Conservation (phyloP, 179 eudicot genomes). For the Camellia oleifera region DNA sequence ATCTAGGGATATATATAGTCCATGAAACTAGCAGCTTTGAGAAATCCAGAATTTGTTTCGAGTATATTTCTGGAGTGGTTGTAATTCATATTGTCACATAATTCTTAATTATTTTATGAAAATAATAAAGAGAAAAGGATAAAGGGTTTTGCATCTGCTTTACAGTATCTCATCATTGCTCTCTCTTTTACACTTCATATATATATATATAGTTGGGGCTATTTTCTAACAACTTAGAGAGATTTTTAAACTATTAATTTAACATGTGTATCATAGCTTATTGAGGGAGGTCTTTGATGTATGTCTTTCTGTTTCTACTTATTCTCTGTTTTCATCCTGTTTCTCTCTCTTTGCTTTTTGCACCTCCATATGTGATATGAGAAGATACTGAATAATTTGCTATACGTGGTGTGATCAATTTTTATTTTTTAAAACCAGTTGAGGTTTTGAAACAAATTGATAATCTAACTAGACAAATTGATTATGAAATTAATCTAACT, state of each 20-base stretch:
- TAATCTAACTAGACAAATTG: too few species aligned
- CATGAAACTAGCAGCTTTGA: neutral
- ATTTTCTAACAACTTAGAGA: too few species aligned
- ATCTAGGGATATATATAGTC: neutral
- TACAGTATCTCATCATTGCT: neutral
- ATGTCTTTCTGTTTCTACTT: too few species aligned
- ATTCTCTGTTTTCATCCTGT: neutral
- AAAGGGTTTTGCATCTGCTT: neutral
- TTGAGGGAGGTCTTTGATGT: too few species aligned
- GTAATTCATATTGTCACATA: neutral
- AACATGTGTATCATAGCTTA: too few species aligned
- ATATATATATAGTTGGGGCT: neutral
- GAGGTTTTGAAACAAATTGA: too few species aligned
- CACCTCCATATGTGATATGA: neutral
- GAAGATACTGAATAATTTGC: too few species aligned
- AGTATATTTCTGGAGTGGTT: neutral
- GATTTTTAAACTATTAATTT: too few species aligned
- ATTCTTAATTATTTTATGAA: neutral
- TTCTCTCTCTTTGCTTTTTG: neutral
- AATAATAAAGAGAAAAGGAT: slow-evolving; percentile 1
- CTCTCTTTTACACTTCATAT: too few species aligned
- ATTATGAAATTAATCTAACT: too few species aligned
- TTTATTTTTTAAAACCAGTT: too few species aligned
- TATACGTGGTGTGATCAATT: too few species aligned
- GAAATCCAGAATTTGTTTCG: neutral